These are phyloP conservation scores for Sarocladium kiliense DNA, from an alignment of 2,329 filamentous ascomycete genomes.

Conservation along the genomic window DNA sequence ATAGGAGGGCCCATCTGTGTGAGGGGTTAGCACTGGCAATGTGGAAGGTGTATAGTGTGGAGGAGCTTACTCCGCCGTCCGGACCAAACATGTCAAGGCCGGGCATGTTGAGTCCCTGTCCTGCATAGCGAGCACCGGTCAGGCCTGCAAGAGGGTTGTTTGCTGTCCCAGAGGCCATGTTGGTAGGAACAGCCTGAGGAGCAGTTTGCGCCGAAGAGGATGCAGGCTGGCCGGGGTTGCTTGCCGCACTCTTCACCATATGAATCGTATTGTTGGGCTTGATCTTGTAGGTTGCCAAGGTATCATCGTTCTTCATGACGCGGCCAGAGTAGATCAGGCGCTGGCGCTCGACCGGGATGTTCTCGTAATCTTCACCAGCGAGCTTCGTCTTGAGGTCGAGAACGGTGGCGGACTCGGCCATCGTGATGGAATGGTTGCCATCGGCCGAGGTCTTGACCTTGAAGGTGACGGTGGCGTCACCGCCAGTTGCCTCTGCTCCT, in stretches of 20 bases:
- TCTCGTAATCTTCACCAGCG: constrained; percentile 72
- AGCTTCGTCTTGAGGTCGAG: constrained; percentile 88
- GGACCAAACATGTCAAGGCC: constrained; percentile 86
- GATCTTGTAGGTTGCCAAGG: constrained; percentile 83
- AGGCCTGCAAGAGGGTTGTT: constrained; percentile 88
- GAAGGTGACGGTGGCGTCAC: constrained; percentile 76
- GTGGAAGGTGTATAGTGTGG: background rate
- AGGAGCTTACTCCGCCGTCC: constrained; percentile 76
- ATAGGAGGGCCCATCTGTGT: constrained; percentile 85
- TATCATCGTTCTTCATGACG: constrained; percentile 92
- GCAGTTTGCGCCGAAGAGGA: constrained; percentile 35
- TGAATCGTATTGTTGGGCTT: constrained; percentile 95
- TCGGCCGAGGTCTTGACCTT: constrained; percentile 97
- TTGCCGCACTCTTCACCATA: constrained; percentile 91
- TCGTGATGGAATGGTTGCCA: constrained; percentile 75
- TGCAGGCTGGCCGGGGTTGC: constrained; percentile 56
- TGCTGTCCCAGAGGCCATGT: constrained; percentile 76
- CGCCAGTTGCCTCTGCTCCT: constrained; percentile 53
- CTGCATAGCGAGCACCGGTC: constrained; percentile 90
- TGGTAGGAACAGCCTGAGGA: constrained; percentile 53
- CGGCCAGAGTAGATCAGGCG: constrained; percentile 96
- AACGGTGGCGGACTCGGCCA: constrained; percentile 71
- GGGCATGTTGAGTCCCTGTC: constrained; percentile 76
- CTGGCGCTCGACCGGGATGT: constrained; percentile 82
- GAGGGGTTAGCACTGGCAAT: constrained; percentile 17